Conservation (phyloP, 1,284 basidiomycete genomes). For the Trichosporon sp. region DNA sequence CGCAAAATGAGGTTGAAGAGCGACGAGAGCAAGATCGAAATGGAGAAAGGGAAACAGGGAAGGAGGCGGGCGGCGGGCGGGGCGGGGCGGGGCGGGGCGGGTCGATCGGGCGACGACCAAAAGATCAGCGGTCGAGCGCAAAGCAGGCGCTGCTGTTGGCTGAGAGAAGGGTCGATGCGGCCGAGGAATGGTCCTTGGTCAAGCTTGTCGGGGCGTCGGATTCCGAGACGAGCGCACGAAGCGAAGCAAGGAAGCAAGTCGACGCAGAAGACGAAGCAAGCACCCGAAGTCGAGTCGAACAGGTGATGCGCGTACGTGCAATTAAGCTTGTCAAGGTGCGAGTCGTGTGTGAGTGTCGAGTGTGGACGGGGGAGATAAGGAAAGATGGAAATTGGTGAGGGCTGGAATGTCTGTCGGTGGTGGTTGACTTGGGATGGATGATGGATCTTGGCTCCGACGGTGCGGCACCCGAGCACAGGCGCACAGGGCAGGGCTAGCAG, state of each 20-base stretch:
- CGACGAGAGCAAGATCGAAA: neutral
- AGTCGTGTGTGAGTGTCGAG: neutral
- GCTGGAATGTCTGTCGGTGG: neutral
- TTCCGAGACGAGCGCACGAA: neutral
- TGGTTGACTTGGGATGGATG: too few species aligned
- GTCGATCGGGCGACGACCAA: neutral
- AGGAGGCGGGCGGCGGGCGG: neutral
- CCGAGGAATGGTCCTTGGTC: neutral
- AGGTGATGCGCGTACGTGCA: too few species aligned
- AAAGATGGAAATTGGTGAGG: neutral
- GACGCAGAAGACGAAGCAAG: neutral
- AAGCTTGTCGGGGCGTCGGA: neutral
- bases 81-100: neutral
- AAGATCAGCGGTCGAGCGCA: neutral
- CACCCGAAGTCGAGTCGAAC: neutral
- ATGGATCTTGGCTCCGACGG: neutral
- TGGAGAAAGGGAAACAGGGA: neutral
- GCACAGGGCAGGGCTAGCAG: neutral
- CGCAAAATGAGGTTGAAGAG: neutral
- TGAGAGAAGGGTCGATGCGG: neutral
- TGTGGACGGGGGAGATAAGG: slow-evolving; percentile 1
- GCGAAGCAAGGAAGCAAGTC: neutral
- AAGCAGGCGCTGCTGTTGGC: neutral
- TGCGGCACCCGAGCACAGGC: neutral
- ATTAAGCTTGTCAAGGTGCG: neutral